Percentiles rank a stretch among this genome's conserved stretches.
Conservation (phyloP, 352 stramenopile species). For the Phytophthora macrochlamydospora region DNA sequence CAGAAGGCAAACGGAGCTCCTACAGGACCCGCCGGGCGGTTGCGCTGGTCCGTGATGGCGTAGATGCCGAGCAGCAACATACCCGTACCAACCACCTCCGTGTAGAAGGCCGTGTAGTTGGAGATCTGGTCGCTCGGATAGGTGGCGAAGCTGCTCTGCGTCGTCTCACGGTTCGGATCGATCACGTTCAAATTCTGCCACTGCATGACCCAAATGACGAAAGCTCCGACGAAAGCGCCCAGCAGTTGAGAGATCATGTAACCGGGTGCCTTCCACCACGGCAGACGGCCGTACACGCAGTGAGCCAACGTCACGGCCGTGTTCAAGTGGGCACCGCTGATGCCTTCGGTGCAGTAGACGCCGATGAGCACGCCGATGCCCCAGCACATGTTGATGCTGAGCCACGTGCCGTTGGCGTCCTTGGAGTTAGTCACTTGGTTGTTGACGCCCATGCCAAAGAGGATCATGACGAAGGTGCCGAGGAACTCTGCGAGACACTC, state of each 20-base stretch:
- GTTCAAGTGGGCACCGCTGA: conserved; percentile 60
- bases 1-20: conserved; percentile 32
- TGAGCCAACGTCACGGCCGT: conserved; percentile 51
- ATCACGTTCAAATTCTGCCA: conserved; percentile 49
- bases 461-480: conserved; percentile 48
- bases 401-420: conserved; percentile 49
- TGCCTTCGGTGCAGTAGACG: conserved; percentile 46
- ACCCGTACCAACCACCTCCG: conserved; percentile 43
- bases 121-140: conserved; percentile 37
- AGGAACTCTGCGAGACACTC: conserved; percentile 58
- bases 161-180: conserved; percentile 44
- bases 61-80: conserved; percentile 53
- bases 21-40: conserved; percentile 30
- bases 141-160: conserved; percentile 40
- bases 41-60: conserved; percentile 39
- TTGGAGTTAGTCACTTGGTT: conserved; percentile 57
- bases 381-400: conserved; percentile 62
- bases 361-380: conserved; percentile 54
- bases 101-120: conserved; percentile 43
- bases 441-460: conserved; percentile 62
- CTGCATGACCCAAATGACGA: conserved; percentile 47
- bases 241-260: conserved; percentile 50
- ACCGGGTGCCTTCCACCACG: conserved; percentile 48
- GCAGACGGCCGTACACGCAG: conserved; percentile 36
- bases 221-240: conserved; percentile 38